Percentiles rank a stretch among this genome's conserved stretches.
These are phyloP conservation scores for Xylaria sp. DNA, from an alignment of 495 filamentous ascomycete genomes.

Conservation along the genomic window DNA sequence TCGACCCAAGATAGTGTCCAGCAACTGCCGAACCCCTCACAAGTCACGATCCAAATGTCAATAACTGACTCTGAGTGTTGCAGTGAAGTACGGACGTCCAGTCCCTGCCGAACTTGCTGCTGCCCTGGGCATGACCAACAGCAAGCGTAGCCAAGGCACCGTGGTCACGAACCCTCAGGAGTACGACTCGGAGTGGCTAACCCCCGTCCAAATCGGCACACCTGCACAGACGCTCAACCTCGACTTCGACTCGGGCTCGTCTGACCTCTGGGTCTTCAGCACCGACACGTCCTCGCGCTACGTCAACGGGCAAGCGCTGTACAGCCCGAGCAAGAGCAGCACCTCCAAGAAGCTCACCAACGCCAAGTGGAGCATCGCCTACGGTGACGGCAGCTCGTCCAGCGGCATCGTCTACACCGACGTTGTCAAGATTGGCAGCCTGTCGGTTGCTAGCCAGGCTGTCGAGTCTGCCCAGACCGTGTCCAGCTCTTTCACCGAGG, in stretches of 20 bases:
- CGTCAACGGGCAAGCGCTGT: conserved; percentile 62
- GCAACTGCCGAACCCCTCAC: too few relatives aligned
- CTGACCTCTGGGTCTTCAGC: conserved; percentile 69
- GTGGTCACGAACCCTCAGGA: conserved; percentile 61
- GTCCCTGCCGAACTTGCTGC: conserved; percentile 44
- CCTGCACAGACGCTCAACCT: conserved; percentile 65
- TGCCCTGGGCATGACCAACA: conserved; percentile 42
- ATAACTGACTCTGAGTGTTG: too few relatives aligned
- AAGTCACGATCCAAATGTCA: too few relatives aligned
- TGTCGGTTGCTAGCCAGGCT: conserved; percentile 68
- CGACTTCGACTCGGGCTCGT: conserved; percentile 78
- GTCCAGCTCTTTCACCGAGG: conserved; percentile 64
- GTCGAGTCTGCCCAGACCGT: conserved; percentile 72
- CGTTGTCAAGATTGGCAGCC: conserved; percentile 68
- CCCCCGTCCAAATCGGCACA: conserved; percentile 69
- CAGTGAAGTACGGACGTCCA: conserved; percentile 62
- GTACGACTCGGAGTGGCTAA: conserved; percentile 70
- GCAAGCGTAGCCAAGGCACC: conserved; percentile 52
- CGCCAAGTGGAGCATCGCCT: conserved; percentile 69
- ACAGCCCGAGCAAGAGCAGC: conserved; percentile 57
- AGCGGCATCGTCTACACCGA: conserved; percentile 75
- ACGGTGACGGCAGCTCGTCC: conserved; percentile 74
- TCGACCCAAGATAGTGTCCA: too few relatives aligned
- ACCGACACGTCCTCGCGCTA: conserved; percentile 35
- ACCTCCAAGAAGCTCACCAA: conserved; percentile 60